These are phyloP conservation scores for Curvularia spicifera DNA, from an alignment of 2,329 filamentous ascomycete genomes.

Conservation along the genomic window DNA sequence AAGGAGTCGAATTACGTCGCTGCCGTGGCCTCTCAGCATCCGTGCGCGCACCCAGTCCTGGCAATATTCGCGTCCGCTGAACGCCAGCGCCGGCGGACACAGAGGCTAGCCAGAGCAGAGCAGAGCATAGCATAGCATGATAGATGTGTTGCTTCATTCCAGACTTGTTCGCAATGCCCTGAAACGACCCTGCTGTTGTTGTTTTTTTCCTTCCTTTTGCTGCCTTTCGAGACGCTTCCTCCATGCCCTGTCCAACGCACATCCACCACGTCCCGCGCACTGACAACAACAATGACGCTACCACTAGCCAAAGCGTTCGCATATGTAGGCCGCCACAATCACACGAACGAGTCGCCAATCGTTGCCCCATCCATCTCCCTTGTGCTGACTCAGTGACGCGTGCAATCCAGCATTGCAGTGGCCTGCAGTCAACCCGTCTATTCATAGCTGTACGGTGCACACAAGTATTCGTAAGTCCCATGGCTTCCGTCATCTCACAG, in stretches of 20 bases:
- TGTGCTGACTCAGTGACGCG: conserved; percentile 3
- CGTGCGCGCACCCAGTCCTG: conserved; percentile 16
- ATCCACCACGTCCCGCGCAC: background rate
- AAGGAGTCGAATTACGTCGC: conserved; percentile 23
- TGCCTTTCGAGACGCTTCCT: background rate
- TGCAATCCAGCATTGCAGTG: background rate
- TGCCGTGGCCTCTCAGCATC: conserved; percentile 6
- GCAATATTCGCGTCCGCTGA: background rate
- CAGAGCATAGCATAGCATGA: background rate
- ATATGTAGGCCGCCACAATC: conserved; percentile 15
- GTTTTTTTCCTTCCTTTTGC: background rate
- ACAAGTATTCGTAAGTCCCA: background rate
- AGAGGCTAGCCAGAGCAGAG: background rate
- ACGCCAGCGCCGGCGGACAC: background rate
- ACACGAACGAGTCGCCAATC: conserved; percentile 21
- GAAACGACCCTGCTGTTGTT: background rate
- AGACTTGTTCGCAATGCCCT: background rate
- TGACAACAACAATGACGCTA: conserved; percentile 24
- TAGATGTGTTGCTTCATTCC: background rate
- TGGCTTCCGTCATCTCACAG: background rate
- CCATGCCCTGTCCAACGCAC: background rate
- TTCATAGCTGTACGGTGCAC: background rate
- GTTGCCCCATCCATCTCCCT: conserved; percentile 12
- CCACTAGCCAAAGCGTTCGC: conserved; percentile 19
- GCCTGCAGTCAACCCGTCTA: background rate